Evolutionary conservation across 805 yeast species (phyloP), one percentile per base, ranked within the genome.

Genomic region (Myxozyma mucilagina): DNA sequence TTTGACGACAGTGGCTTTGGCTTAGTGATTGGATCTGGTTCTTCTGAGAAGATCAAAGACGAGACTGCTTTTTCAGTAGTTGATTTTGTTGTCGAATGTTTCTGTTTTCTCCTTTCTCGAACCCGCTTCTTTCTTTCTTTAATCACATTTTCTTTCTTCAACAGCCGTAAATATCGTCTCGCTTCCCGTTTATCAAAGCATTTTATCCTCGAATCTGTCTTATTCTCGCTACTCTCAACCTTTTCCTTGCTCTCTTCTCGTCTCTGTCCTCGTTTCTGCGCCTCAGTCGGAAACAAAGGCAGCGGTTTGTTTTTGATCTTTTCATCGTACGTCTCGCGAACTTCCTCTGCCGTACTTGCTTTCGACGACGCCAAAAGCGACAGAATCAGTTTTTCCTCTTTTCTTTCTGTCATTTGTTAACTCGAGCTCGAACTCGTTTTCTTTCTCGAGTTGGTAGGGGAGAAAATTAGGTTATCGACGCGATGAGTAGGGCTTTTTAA

Each of bases 1-100:
- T 50, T 55, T 7, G 66, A 31, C 2, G 62, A 56, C n/a, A 63
- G 41, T 8, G 65, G 67, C 29, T 62, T 61, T 14, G 66, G 65
- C 8, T 58, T 56, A 10, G 42, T 13, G 18, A 61, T 42, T 1
- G 42, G 41, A 11, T 11, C 24, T 24, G 48, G 4, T 2, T 24
- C 29, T 2, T 24, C 29, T 24, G 29, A 2, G 4, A 24, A 24
- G 4, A 24, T 4, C 4, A 24, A 24, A 24, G 29, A 24, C 2
- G 29, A 24, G 4, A 24, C 4, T 24, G 29, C 4, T 2, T 24
- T 24, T 31, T 32, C 16, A 38, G 45, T 6, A 11, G 32, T 36
- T 49, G 51, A 6, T 43, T 34, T 3, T 42, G 55, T 11, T 14
- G 11, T n/a, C 11, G n/a, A 6, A 4, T 24, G 29, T 24, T 52